A percentile compares a stretch with the other conserved stretches of the same genome.
These are phyloP conservation scores for Scutellaria galericulata DNA, from an alignment of 257 asterid species.

Conservation along the genomic window DNA sequence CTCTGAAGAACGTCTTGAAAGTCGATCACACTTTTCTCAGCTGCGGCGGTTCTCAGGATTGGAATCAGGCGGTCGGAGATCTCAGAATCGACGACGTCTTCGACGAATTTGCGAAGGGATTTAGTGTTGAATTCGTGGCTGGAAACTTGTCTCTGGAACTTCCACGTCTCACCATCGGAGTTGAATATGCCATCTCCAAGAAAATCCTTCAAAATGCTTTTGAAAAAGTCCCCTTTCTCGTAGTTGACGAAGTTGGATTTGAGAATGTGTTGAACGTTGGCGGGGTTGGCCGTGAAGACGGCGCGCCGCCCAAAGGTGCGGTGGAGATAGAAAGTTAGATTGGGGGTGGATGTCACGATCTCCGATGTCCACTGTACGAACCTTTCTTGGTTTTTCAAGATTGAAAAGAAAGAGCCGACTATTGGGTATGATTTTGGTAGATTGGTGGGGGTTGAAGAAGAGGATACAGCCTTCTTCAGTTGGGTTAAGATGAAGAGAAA, in stretches of 20 bases:
- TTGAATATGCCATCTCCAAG: slow-evolving; percentile 55
- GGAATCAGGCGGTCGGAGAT: slow-evolving; percentile 45
- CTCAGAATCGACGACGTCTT: slow-evolving; percentile 44
- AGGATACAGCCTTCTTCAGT: not conserved
- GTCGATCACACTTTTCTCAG: slow-evolving; percentile 25
- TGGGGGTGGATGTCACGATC: slow-evolving; percentile 37
- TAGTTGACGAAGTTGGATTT: slow-evolving; percentile 44
- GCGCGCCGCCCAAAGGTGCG: slow-evolving; percentile 24
- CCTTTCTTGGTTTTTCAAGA: slow-evolving; percentile 29
- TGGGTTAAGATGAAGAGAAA: slow-evolving; percentile 35
- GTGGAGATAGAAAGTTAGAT: slow-evolving; percentile 41
- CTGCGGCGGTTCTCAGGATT: slow-evolving; percentile 34
- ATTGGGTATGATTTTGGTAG: slow-evolving; percentile 52
- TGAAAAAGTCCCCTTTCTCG: slow-evolving; percentile 39
- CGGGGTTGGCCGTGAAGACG: slow-evolving; percentile 46
- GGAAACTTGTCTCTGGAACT: slow-evolving; percentile 51
- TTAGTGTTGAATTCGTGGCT: slow-evolving; percentile 56
- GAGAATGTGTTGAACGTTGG: slow-evolving; percentile 46
- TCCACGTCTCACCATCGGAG: slow-evolving; percentile 53
- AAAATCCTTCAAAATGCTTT: slow-evolving; percentile 25
- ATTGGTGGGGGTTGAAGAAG: slow-evolving; percentile 34
- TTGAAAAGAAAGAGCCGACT: slow-evolving; percentile 39
- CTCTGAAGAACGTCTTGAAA: slow-evolving; percentile 46
- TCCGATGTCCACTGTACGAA: slow-evolving; percentile 50
- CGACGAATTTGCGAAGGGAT: slow-evolving; percentile 47